Evolutionary conservation across 176 grass and related monocot genomes (phyloP).

Genomic region (Neostapfia colusana): DNA sequence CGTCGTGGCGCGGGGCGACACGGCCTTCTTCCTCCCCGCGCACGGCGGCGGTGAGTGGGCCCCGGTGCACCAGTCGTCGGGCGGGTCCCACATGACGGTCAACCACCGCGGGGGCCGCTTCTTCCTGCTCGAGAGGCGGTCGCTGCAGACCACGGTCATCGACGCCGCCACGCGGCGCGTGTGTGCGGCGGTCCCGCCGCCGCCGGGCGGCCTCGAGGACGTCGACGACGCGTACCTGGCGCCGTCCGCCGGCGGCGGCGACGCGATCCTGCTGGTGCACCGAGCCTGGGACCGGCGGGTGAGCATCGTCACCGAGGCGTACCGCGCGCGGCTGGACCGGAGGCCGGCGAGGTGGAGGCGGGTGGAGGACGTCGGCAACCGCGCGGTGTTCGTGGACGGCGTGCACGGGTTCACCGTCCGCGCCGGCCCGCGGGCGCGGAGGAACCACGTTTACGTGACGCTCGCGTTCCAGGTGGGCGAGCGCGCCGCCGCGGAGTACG

Average conservation of each 20-base stretch:
- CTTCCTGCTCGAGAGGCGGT: constrained; percentile 26
- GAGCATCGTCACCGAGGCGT: background rate
- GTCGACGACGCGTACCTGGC: constrained; percentile 4
- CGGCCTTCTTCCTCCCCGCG: constrained; percentile 25
- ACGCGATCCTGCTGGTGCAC: constrained; percentile 28
- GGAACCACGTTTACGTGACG: constrained; percentile 14
- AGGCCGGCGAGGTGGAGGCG: background rate
- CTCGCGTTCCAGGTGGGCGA: too few species aligned
- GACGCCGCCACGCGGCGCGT: background rate
- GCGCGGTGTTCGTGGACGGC: constrained; percentile 24
- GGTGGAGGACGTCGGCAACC: constrained; percentile 19
- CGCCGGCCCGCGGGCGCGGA: background rate
- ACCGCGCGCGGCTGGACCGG: background rate
- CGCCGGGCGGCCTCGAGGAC: background rate
- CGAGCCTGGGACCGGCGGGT: background rate
- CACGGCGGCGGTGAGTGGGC: constrained; percentile 6
- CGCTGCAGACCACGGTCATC: constrained; percentile 9
- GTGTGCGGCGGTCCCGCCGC: background rate
- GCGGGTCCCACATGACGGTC: constrained; percentile 18
- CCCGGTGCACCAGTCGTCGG: constrained; percentile 20
- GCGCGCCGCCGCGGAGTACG: background rate
- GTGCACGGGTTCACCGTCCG: constrained; percentile 36
- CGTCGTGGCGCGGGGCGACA: constrained; percentile 38
- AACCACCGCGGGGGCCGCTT: constrained; percentile 37
- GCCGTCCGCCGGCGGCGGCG: constrained; percentile 5